Base-by-base conservation (phyloP, 2,329 filamentous ascomycete species). In the Aspergillus pseudoviridinutans region DNA sequence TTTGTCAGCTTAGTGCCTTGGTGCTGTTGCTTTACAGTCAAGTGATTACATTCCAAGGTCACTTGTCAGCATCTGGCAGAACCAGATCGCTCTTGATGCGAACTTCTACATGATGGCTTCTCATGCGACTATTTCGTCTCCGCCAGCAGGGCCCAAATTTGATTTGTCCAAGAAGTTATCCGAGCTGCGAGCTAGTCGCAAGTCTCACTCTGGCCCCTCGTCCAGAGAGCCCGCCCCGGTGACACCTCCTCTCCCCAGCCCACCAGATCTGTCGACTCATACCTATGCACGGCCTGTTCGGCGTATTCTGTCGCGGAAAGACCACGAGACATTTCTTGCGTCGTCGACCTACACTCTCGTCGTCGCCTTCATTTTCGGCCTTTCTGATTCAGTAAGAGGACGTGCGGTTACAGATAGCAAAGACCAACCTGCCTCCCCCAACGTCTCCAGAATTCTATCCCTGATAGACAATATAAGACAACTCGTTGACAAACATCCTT, bases 291-390 rank as follows among this genome's bases (percentile, higher is more conserved):
- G 78, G 5, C 94, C 94, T 0, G 84, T 81, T 12, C 84, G 92
- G 59, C 85, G 92, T 8, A 97, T 99, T 53, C 78, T 99, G 12
- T 93, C 92, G 3, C 80, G 80, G 2, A 79, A 84, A 51, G 94
- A 99, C 65, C 92, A 96, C 71, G 82, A 90, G 20, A 76, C 91
- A 3, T 99, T 97, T 68, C 82, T 92, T 20, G 78, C 84, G 0
- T 97, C 92, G 0, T 80, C 87, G 0, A 88, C 92, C 6, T 89
- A 90, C 73, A 80, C 80, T 7, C 82, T 97, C 44, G 82, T 99
- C 47, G 79, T 90, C 57, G 86, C 90, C 22, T 99, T 96, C 76
- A 82, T 97, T 60, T 97, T 96, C 74, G 84, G 85, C 9, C 84
- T 99, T 24, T 87, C 92, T 49, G 92, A 97, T 67, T 86, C 89